Conservation (phyloP, 306 rosid species). For the Gastrolobium bilobum region DNA sequence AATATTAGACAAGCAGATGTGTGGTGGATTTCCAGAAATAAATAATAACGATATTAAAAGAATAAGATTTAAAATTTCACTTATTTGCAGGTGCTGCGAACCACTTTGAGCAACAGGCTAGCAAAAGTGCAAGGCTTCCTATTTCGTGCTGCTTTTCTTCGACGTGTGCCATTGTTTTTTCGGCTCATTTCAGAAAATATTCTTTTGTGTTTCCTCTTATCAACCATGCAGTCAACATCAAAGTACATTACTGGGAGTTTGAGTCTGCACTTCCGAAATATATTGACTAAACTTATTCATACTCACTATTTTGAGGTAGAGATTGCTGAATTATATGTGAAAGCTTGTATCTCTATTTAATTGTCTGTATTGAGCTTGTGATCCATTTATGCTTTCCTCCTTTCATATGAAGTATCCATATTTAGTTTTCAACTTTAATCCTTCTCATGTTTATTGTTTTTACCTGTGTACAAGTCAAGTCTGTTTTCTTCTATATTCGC, state of each 20-base stretch:
- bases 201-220: slow-evolving; percentile 79
- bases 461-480: neutral
- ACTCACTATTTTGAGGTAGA: slow-evolving; percentile 87
- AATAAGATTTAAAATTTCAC: slow-evolving; percentile 1
- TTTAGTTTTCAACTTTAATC: slow-evolving; percentile 11
- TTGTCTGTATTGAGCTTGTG: slow-evolving; percentile 3
- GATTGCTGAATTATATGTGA: slow-evolving; percentile 23
- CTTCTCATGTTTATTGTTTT: slow-evolving; percentile 4
- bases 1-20: neutral
- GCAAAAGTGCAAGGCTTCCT: slow-evolving; percentile 98
- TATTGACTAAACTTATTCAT: slow-evolving; percentile 80
- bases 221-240: slow-evolving; percentile 80
- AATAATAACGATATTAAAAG: neutral
- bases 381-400: slow-evolving; percentile 12
- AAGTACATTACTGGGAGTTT: slow-evolving; percentile 82
- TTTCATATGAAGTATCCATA: slow-evolving; percentile 6
- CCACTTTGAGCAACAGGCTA: slow-evolving; percentile 88
- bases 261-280: slow-evolving; percentile 85
- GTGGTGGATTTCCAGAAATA: neutral
- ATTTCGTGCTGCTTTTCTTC: slow-evolving; percentile 93
- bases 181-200: slow-evolving; percentile 83
- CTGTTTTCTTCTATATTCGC: slow-evolving; percentile 19
- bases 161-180: slow-evolving; percentile 82
- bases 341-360: slow-evolving; percentile 10
- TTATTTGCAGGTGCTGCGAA: slow-evolving; percentile 76